Conservation (phyloP, 169 alveolate genomes). For the Cryptosporidium bovis region DNA sequence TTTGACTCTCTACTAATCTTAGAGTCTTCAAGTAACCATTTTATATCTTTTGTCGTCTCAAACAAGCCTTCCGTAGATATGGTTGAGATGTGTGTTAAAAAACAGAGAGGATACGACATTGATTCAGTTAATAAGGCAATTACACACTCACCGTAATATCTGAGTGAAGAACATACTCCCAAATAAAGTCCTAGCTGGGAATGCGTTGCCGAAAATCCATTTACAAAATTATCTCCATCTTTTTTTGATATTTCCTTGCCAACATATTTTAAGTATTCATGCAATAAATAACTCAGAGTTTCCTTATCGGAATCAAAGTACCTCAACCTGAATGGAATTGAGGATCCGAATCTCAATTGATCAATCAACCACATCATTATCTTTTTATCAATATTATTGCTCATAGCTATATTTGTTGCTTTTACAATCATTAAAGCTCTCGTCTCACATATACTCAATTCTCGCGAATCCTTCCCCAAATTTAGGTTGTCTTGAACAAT, state of each 20-base stretch:
- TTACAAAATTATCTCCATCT: conserved; percentile 14
- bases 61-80: conserved; percentile 43
- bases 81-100: conserved; percentile 25
- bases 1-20: conserved; percentile 11
- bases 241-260: neutral
- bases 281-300: conserved; percentile 9
- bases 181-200: conserved; percentile 26
- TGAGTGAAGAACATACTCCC: conserved; percentile 18
- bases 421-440: conserved; percentile 38
- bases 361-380: conserved; percentile 38
- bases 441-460: conserved; percentile 27
- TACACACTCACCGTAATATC: conserved; percentile 42
- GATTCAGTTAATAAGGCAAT: conserved; percentile 43
- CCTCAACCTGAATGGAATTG: neutral
- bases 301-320: conserved; percentile 7
- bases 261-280: neutral
- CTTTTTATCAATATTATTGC: neutral
- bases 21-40: conserved; percentile 64
- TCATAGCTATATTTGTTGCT: conserved; percentile 39
- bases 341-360: neutral
- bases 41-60: conserved; percentile 25
- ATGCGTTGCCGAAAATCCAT: conserved; percentile 6
- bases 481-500: too few species aligned
- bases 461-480: neutral
- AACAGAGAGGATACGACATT: conserved; percentile 32